Evolutionary conservation across 2,329 filamentous ascomycete species (phyloP), one percentile per base, ranked within the genome.

Genomic region (Pleoardoris graminearum): DNA sequence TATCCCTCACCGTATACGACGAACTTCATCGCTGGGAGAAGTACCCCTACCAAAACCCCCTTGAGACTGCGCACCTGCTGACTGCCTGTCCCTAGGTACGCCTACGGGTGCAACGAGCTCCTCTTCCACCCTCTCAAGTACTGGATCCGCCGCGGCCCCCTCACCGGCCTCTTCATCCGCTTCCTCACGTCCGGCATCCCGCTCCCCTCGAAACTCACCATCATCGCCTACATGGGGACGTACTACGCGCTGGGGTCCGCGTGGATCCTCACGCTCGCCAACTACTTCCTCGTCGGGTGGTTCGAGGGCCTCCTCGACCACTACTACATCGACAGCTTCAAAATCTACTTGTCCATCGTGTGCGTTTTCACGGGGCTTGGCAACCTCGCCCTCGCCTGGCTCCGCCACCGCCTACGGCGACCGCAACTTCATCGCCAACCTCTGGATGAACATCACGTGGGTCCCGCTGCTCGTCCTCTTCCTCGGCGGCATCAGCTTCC

Each of bases 401-500:
- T 87, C 38, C 81, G 86, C 29, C 87, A 88, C 71, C 80, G 86
- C 36, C 78, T 82, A n/a, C 29, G 79, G 79, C 41, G 81, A 86
- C 62, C 73, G 77, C 52, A 71, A 71, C 2, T 76, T 87, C 23
- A 66, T 85, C 38, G 60, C 65, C 14, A 76, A 77, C 1, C 69
- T 85, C 12, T 65, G 78, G 51, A 79, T 82, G 61, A 87, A 86
- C 65, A 72, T 86, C 64, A 85, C 83, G 61, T 87, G 84, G 84
- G 79, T 83, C 16, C 80, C 81, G 2, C 78, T 86, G 74, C 79
- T 93, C 42, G 87, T 86, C 55, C 86, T 94, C 70, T 95, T 94
- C 80, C 80, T 96, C 16, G 90, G 90, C 47, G 90, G 90, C 33
- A 80, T 94, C 44, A 89, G 86, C 1, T 81, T 95, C 30, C 90